Evolutionary conservation across 176 grass and related monocot species (phyloP).

Genomic region (Aegilops tauschii): DNA sequence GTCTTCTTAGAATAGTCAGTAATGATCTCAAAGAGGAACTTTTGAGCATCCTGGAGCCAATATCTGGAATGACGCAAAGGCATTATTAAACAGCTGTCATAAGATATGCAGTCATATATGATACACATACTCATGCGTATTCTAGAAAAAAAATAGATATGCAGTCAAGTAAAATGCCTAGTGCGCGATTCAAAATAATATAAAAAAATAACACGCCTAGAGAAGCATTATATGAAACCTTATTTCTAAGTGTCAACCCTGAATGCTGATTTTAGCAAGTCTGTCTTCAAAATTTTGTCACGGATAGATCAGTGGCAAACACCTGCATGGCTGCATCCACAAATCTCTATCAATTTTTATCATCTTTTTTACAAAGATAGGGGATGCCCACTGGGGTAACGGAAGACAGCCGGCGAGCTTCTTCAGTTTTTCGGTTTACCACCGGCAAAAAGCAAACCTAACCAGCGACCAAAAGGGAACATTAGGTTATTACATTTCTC

Average conservation of each 20-base stretch:
- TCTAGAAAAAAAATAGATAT: no score
- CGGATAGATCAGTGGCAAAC: constrained; percentile 74
- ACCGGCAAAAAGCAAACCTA: no score
- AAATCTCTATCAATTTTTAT: background rate
- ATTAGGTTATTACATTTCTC: no score
- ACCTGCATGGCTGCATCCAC: constrained; percentile 32
- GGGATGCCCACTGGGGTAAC: no score
- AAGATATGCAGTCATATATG: background rate
- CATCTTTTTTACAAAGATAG: background rate
- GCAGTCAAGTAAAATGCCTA: no score
- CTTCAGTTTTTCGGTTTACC: no score
- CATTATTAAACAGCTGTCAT: background rate
- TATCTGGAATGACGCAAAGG: constrained; percentile 35
- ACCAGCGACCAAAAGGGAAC: no score
- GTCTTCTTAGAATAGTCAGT: constrained; percentile 61
- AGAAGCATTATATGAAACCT: constrained; percentile 33
- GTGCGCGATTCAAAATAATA: no score
- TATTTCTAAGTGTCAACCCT: constrained; percentile 74
- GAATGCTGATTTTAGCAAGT: constrained; percentile 16
- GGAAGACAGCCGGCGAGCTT: no score
- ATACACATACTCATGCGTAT: no score
- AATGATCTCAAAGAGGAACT: constrained; percentile 62
- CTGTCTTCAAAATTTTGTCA: constrained; percentile 66
- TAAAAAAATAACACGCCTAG: background rate
- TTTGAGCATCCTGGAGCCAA: constrained; percentile 67